Conservation (phyloP, 768 basidiomycete species). For the Crucibulum laeve region DNA sequence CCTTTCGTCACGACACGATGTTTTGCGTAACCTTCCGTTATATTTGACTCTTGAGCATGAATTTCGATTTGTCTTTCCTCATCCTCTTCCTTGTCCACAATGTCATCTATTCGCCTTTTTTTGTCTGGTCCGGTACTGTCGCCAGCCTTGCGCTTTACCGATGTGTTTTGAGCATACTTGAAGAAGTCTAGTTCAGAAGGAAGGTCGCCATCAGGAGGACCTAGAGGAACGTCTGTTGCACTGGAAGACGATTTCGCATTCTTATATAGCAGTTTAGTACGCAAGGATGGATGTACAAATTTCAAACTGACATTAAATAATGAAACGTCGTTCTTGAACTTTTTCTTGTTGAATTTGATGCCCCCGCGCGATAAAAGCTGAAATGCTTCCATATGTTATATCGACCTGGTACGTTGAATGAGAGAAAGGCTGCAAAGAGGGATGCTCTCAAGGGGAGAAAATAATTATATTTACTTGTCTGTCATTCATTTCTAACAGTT, state of each 20-base stretch:
- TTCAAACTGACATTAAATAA: constrained; percentile 59
- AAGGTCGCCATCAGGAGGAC: constrained; percentile 38
- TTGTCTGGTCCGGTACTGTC: constrained; percentile 21
- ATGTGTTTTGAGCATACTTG: constrained; percentile 65
- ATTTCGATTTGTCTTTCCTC: background rate
- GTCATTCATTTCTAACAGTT: too few relatives aligned
- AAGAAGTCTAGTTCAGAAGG: constrained; percentile 89
- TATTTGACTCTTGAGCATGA: background rate
- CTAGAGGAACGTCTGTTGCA: constrained; percentile 11
- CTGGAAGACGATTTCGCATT: constrained; percentile 8
- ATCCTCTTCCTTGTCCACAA: too few relatives aligned
- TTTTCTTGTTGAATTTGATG: constrained; percentile 71
- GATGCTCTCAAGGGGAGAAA: too few relatives aligned
- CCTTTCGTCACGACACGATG: constrained; percentile 80
- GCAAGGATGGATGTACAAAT: background rate
- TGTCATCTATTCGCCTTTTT: constrained; percentile 27
- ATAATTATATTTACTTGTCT: too few relatives aligned
- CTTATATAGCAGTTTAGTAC: constrained; percentile 6
- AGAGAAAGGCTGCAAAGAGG: too few relatives aligned
- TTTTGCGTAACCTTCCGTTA: constrained; percentile 17
- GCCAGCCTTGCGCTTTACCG: constrained; percentile 45
- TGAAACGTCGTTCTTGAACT: constrained; percentile 64
- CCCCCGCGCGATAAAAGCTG: constrained; percentile 87
- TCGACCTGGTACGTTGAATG: background rate
- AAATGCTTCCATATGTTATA: constrained; percentile 72